Evolutionary conservation across 345 rosid genomes (phyloP).

Genomic region (Linum usitatissimum): DNA sequence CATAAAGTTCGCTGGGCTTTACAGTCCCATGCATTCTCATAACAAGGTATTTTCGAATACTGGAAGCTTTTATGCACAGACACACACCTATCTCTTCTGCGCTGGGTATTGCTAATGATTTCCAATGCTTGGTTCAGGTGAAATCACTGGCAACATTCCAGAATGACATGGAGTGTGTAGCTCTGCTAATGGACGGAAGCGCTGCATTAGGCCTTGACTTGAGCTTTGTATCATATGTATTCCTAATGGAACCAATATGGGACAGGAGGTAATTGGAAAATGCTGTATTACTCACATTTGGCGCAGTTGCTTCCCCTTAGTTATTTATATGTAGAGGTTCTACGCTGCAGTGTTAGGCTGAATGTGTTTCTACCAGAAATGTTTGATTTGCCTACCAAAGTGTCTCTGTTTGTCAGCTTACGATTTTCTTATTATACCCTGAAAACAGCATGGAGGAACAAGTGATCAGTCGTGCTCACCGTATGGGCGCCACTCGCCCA

Average conservation of each 20-base stretch:
- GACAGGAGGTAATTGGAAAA: conserved; percentile 59
- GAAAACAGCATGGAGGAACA: conserved; percentile 82
- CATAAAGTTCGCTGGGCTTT: conserved; percentile 66
- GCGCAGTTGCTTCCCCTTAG: not conserved
- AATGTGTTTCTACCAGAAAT: too few relatives aligned
- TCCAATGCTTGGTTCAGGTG: conserved; percentile 35
- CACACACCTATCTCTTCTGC: not conserved
- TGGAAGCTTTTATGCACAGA: not conserved
- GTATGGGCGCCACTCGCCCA: conserved; percentile 90
- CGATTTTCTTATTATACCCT: not conserved
- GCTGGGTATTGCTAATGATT: not conserved
- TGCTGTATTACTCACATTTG: not conserved
- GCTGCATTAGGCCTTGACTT: conserved; percentile 94
- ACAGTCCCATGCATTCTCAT: conserved; percentile 74
- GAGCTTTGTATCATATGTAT: conserved; percentile 83
- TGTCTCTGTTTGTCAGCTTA: too few relatives aligned
- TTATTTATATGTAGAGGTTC: not conserved
- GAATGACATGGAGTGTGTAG: conserved; percentile 60
- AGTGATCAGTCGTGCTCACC: conserved; percentile 85
- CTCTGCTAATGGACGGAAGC: conserved; percentile 94
- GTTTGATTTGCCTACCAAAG: too few relatives aligned
- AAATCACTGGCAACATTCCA: conserved; percentile 60
- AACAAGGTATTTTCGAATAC: conserved; percentile 43
- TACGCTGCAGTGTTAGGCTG: too few relatives aligned
- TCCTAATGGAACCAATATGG: conserved; percentile 97